phyloP scores from a whole-genome alignment of 257 asterid genomes.

The Solanum etuberosum region DNA sequence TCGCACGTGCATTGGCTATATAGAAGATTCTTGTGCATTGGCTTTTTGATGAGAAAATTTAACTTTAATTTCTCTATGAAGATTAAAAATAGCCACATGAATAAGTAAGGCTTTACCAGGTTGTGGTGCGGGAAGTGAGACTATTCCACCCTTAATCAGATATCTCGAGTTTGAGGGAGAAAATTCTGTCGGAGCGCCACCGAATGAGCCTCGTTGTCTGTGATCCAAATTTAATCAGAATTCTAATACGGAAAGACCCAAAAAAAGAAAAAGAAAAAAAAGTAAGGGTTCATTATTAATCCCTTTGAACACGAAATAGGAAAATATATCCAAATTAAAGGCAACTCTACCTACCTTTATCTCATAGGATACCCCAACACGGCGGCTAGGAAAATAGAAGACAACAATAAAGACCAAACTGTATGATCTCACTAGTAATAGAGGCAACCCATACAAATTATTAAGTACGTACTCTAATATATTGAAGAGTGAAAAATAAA shows the following conservation, averaged over 20 bases:
- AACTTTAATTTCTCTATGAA: not conserved
- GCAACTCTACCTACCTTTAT: not conserved
- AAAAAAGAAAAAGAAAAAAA: not conserved
- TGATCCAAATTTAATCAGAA: no score
- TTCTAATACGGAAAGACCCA: no score
- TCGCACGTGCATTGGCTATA: not conserved
- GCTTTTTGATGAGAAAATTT: not conserved
- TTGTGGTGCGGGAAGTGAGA: no score
- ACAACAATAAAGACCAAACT: not conserved
- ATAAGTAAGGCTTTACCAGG: not conserved
- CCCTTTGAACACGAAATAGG: not conserved
- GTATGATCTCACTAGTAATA: not conserved
- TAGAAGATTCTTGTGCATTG: not conserved
- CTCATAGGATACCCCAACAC: not conserved
- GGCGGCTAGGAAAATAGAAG: not conserved
- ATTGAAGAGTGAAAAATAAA: not conserved
- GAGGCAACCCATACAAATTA: not conserved
- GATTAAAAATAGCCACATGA: not conserved
- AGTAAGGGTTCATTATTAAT: not conserved
- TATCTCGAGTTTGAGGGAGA: no score
- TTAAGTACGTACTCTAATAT: not conserved
- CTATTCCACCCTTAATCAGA: no score
- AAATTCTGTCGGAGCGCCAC: rapidly evolving
- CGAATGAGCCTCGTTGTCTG: no score
- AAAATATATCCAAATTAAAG: not conserved